Evolutionary conservation across 2,329 filamentous ascomycete genomes (phyloP).

Genomic region (Penicillium sp.): DNA sequence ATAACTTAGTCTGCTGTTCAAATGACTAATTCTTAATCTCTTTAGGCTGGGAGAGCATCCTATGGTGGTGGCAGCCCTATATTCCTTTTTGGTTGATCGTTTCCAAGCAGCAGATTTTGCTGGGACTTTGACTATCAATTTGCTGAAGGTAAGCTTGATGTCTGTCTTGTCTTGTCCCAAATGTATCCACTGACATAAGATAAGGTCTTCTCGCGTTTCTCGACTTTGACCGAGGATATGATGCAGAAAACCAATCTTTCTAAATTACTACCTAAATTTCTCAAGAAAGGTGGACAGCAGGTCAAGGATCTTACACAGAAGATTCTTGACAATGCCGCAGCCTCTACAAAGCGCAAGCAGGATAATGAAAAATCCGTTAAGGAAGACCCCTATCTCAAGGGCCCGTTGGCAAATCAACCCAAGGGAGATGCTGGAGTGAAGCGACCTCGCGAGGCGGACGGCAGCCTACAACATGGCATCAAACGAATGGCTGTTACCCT

Average conservation of each 20-base stretch:
- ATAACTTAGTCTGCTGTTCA: not conserved
- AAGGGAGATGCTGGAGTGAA: slow-evolving; percentile 35
- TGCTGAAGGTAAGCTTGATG: slow-evolving; percentile 45
- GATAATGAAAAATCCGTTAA: slow-evolving; percentile 39
- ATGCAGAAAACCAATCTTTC: slow-evolving; percentile 60
- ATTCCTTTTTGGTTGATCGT: slow-evolving; percentile 51
- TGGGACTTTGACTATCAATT: slow-evolving; percentile 44
- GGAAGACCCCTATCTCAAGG: slow-evolving; percentile 34
- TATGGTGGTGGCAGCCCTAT: slow-evolving; percentile 47
- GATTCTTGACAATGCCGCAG: slow-evolving; percentile 52
- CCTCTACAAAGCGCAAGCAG: slow-evolving; percentile 46
- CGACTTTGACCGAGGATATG: slow-evolving; percentile 57
- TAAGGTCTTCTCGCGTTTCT: slow-evolving; percentile 55
- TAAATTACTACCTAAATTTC: slow-evolving; percentile 57
- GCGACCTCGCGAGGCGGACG: slow-evolving; percentile 41
- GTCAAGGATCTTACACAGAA: slow-evolving; percentile 56
- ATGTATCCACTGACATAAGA: slow-evolving; percentile 25
- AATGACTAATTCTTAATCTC: slow-evolving; percentile 29
- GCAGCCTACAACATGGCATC: slow-evolving; percentile 33
- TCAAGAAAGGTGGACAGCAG: slow-evolving; percentile 59
- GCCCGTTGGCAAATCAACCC: slow-evolving; percentile 17
- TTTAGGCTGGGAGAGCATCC: slow-evolving; percentile 52
- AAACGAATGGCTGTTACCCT: slow-evolving; percentile 42
- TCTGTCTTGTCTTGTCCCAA: not conserved
- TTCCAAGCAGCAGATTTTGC: slow-evolving; percentile 50